Base-by-base conservation (phyloP, 805 yeast species). In the Dipodascopsis uninucleata region DNA sequence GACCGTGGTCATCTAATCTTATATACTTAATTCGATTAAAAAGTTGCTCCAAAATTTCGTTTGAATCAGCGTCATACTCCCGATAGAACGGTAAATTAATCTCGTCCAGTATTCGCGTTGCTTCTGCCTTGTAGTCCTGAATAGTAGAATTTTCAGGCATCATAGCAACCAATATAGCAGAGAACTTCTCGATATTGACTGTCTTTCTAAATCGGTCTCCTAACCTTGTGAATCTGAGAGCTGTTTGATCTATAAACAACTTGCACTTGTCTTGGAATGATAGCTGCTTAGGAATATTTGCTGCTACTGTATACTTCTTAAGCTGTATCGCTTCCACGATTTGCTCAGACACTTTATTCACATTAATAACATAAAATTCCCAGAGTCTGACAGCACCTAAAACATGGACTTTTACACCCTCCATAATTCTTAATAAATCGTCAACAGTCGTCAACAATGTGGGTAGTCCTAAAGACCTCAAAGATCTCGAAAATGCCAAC, bases 331-430 rank as follows among this genome's bases (percentile, higher is more conserved):
- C 48, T 24, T 49, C 41, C n/a, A 48, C 44, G 4, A 59, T 61
- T 4, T 66, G 64, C 0, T 58, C 57, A 12, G 79, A 56, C 8
- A 74, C 70, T 2, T 56, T 57, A 4, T 58, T 52, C 32, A 78
- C 80, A 61, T 87, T 74, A 28, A 88, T 70, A 4, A 82, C 89
- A 61, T 89, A 93, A 63, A 66, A 90, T 64, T 90, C 88, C 98
- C 98, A 90, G 43, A 90, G 70, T 50, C 79, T 75, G 43, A 86
- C 65, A 3, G 74, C 69, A 21, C 75, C 79, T 22, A 88, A 58
- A 0, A 87, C 96, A 56, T 85, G 80, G 4, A 69, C 62, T 50
- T 78, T 76, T 36, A 90, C 70, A 14, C 85, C 89, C 28, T 77
- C 82, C 71, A 84, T 76, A 20, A 89, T 67, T 24, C 58, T 62